These are phyloP conservation scores for Nepenthes alata DNA, from an alignment of 179 eudicot species.

Conservation along the genomic window DNA sequence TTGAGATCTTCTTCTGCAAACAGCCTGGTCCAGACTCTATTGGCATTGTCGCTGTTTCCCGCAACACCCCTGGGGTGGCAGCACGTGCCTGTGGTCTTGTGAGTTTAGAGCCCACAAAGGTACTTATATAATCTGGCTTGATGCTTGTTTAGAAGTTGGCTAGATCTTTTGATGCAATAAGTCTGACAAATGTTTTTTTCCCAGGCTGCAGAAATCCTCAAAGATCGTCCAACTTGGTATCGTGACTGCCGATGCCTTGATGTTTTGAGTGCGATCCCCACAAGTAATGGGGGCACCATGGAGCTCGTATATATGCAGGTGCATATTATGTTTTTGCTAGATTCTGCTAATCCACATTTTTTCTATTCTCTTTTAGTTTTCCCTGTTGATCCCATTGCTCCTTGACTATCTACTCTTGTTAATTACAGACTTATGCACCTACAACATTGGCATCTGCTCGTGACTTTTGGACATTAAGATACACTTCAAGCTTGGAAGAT, in stretches of 20 bases:
- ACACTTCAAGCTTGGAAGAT: conserved; percentile 39
- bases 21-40: conserved; percentile 66
- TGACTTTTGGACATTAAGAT: conserved; percentile 51
- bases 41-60: conserved; percentile 51
- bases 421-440: conserved; percentile 26
- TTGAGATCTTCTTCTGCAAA: not conserved
- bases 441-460: conserved; percentile 48
- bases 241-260: conserved; percentile 46
- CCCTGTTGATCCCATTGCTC: not conserved
- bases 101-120: conserved; percentile 51
- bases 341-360: not conserved
- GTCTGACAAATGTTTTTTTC: not conserved
- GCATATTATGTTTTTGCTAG: not conserved
- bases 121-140: conserved; percentile 6
- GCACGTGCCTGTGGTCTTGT: conserved; percentile 60
- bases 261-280: conserved; percentile 30
- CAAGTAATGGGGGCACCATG: conserved; percentile 47
- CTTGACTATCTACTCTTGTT: not conserved
- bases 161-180: not conserved
- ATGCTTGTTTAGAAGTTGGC: not conserved
- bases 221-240: conserved; percentile 54
- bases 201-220: conserved; percentile 44
- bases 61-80: conserved; percentile 45
- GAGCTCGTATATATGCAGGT: conserved; percentile 55
- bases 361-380: not conserved